Conservation (phyloP, 805 yeast genomes). For the Priceomyces fermenticarens region DNA sequence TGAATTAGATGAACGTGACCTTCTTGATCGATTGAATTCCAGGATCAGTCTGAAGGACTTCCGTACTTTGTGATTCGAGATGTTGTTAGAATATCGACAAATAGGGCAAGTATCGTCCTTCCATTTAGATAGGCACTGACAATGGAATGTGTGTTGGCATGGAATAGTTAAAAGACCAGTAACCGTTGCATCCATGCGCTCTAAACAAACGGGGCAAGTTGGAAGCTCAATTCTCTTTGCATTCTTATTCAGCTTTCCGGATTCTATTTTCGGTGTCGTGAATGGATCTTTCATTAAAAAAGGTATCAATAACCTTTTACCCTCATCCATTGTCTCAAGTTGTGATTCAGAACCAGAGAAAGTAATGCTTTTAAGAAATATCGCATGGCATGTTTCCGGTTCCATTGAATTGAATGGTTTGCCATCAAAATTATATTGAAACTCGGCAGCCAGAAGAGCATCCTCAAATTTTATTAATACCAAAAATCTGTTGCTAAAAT, state of each 20-base stretch:
- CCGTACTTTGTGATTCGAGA: slow-evolving; percentile 33
- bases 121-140: slow-evolving; percentile 86
- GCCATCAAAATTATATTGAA: slow-evolving; percentile 68
- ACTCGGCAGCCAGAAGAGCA: slow-evolving; percentile 53
- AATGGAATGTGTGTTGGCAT: slow-evolving; percentile 91
- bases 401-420: slow-evolving; percentile 81
- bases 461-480: slow-evolving; percentile 72
- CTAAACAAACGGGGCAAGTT: slow-evolving; percentile 90
- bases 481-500: slow-evolving; percentile 66
- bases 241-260: background rate
- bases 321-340: slow-evolving; percentile 2
- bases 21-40: slow-evolving; percentile 18
- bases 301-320: slow-evolving; percentile 45
- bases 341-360: slow-evolving; percentile 18
- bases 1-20: slow-evolving; percentile 2
- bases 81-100: slow-evolving; percentile 68
- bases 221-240: slow-evolving; percentile 60
- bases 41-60: slow-evolving; percentile 32
- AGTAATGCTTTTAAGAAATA: slow-evolving; percentile 60
- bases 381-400: slow-evolving; percentile 78
- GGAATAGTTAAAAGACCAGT: slow-evolving; percentile 85
- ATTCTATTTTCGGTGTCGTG: slow-evolving; percentile 30
- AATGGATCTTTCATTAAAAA: slow-evolving; percentile 74
- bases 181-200: slow-evolving; percentile 75
- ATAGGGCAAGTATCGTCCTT: slow-evolving; percentile 88